Conservation (phyloP, 2,329 filamentous ascomycete genomes). For the Drechslerella dactyloides region DNA sequence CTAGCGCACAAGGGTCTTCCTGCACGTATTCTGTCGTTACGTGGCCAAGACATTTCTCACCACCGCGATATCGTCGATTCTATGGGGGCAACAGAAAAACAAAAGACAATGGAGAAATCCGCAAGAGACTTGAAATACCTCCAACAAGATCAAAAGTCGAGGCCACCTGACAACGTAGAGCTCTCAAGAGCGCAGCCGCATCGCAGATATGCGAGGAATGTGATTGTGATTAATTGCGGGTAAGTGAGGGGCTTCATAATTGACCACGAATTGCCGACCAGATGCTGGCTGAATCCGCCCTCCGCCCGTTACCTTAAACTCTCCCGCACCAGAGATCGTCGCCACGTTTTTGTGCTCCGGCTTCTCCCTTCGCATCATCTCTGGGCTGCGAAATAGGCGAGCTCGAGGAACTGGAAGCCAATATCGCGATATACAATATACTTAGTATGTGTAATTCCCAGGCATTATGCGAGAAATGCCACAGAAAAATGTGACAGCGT, state of each 20-base stretch:
- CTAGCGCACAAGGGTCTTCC: slow-evolving; percentile 7
- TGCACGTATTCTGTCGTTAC: slow-evolving; percentile 37
- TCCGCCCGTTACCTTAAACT: slow-evolving; percentile 1
- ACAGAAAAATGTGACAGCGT: slow-evolving; percentile 2
- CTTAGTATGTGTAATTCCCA: slow-evolving; percentile 3
- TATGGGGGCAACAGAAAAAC: background rate
- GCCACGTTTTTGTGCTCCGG: slow-evolving; percentile 42
- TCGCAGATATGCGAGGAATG: slow-evolving; percentile 5
- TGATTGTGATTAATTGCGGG: background rate
- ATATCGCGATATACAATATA: slow-evolving; percentile 29
- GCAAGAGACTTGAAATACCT: background rate
- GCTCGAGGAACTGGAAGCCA: slow-evolving; percentile 21
- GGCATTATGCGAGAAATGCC: slow-evolving; percentile 46
- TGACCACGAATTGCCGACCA: background rate
- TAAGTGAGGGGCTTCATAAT: slow-evolving; percentile 15
- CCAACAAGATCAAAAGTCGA: background rate
- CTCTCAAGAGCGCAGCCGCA: background rate
- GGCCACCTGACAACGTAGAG: background rate
- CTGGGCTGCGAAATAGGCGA: slow-evolving; percentile 29
- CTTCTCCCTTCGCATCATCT: slow-evolving; percentile 21
- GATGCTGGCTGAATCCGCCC: slow-evolving; percentile 13
- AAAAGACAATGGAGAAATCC: background rate
- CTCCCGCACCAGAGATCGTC: slow-evolving; percentile 34
- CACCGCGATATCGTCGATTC: slow-evolving; percentile 1
- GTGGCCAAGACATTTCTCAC: slow-evolving; percentile 46